Evolutionary conservation across 352 stramenopile genomes (phyloP), one percentile per base, ranked within the genome.

Genomic region (Phytophthora syringae): DNA sequence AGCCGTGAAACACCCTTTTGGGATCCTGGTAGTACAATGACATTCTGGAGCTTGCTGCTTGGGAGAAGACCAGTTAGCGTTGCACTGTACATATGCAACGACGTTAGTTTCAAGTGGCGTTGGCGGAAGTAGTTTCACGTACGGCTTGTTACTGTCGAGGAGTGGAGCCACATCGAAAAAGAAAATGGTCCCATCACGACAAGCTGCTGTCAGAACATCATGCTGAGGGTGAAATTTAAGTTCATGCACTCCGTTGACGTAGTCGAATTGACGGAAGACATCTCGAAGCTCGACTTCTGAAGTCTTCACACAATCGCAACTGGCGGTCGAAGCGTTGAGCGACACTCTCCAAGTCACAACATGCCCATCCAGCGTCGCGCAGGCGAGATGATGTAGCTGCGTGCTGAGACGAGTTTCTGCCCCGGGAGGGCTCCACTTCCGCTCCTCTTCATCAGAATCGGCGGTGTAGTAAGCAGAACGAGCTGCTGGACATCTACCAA

Each of bases 401-500:
- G 67, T 74, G 55, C 66, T 64, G 11, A 76, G 62, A 16, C 62
- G 62, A 3, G 56, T 77, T 43, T 67, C 60, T 25, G 55, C 50
- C n/a, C 55, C 18, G 39, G 62, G 39, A 69, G 67, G n/a, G 67
- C 66, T 9, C 55, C 75, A 52, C 70, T 82, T 11, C 66, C 66
- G 15, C 54, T 79, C 54, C 66, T 61, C 20, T 66, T 77, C 47
- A 73, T 68, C 20, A 77, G 49, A 28, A 77, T 76, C 7, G 65
- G 60, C n/a, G 67, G 66, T 5, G 83, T 72, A 1, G 84, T 80
- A 2, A 92, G 59, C 13, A 94, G 66, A 61, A 85, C 43, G 30
- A 92, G 72, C 7, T 92, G 80, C 55, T 92, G 81, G 1, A 94
- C 79, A 50, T 94, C 86, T 87, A 47, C 51, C 27, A 56, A 24